Evolutionary conservation across 164 flowering plant species (phyloP).

Genomic region (Nymphaea colorata): DNA sequence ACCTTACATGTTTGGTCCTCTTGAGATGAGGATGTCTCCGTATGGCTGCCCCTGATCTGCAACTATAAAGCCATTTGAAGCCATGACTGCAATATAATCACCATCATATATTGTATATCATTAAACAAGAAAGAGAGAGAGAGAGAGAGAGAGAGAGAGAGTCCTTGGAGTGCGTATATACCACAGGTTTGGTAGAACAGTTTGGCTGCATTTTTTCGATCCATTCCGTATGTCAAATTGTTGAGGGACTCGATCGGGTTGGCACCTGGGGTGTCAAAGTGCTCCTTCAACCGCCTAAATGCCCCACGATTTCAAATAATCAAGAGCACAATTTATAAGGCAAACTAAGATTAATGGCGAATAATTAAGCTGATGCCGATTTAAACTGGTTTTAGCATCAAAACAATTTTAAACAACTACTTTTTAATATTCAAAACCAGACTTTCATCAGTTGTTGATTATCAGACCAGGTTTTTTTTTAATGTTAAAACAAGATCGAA

Average conservation of each 20-base stretch:
- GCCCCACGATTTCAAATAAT: background rate
- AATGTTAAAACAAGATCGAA: no score
- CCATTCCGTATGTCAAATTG: slow-evolving; percentile 62
- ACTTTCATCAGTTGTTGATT: no score
- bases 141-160: background rate
- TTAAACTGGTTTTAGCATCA: no score
- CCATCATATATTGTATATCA: background rate
- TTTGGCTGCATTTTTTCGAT: slow-evolving; percentile 54
- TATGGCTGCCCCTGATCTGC: slow-evolving; percentile 56
- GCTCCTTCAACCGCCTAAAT: slow-evolving; percentile 64
- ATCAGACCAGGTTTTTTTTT: no score
- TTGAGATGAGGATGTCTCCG: slow-evolving; percentile 69
- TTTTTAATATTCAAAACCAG: no score
- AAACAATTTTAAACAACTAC: no score
- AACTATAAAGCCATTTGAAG: slow-evolving; percentile 35
- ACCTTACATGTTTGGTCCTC: slow-evolving; percentile 62
- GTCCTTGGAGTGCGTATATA: slow-evolving; percentile 9
- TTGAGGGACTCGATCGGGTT: slow-evolving; percentile 51
- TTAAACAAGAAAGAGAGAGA: background rate
- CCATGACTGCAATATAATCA: slow-evolving; percentile 51
- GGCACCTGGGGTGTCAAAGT: slow-evolving; percentile 76
- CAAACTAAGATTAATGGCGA: no score
- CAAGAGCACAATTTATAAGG: no score
- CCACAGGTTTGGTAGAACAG: slow-evolving; percentile 91
- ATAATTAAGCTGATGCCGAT: no score